Evolutionary conservation across 2,329 filamentous ascomycete species (phyloP).

Genomic region (Karstenula rhodostoma): DNA sequence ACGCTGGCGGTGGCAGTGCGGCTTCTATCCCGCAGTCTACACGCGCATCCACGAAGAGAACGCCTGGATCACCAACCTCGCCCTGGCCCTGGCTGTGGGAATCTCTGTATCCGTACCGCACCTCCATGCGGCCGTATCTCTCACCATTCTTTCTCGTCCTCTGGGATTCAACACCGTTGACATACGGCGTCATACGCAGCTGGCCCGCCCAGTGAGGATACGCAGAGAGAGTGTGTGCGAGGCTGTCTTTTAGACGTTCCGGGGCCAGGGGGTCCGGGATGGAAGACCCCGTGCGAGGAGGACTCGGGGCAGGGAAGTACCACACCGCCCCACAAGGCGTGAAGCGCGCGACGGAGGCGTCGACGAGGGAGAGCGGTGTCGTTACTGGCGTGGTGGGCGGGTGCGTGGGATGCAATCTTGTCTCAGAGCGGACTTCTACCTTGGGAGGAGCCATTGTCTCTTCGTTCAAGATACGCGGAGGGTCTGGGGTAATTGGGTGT

Average conservation of each 20-base stretch:
- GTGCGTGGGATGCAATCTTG: background rate
- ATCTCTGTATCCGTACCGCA: background rate
- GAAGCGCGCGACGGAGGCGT: slow-evolving; percentile 7
- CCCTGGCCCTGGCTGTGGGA: too few species aligned
- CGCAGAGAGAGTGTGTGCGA: background rate
- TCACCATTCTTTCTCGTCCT: background rate
- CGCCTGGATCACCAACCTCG: background rate
- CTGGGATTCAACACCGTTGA: background rate
- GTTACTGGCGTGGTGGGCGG: background rate
- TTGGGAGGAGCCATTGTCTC: background rate
- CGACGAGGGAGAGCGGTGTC: background rate
- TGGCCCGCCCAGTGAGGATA: slow-evolving; percentile 8
- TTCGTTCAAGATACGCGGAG: too few species aligned
- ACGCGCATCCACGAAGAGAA: background rate
- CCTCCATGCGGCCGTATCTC: slow-evolving; percentile 1
- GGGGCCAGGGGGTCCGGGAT: background rate
- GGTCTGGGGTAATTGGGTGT: too few species aligned
- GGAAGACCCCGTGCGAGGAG: background rate
- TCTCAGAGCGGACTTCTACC: background rate
- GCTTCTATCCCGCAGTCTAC: background rate
- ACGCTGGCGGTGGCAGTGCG: background rate
- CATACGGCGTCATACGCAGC: background rate
- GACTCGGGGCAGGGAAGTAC: background rate
- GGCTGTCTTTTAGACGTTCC: background rate
- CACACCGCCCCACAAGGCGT: slow-evolving; percentile 1